Percentiles rank a stretch among this genome's conserved stretches.
phyloP scores from a whole-genome alignment of 192 early-diverging fungal genomes.

The Tieghemiomyces parasiticus region DNA sequence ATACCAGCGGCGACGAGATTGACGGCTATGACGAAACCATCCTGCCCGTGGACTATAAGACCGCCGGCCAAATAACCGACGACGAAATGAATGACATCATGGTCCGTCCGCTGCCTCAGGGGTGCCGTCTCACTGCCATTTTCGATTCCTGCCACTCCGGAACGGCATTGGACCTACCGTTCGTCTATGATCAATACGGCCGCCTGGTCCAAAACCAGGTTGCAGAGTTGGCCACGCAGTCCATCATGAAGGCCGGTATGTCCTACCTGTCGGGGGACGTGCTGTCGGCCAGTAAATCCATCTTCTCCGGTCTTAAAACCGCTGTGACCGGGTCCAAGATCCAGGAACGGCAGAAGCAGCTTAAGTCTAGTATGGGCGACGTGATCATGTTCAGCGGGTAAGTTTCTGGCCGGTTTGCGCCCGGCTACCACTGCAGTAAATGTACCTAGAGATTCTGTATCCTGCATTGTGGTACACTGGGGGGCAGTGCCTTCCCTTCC shows the following conservation, averaged over 20 bases:
- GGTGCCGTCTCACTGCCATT: slow-evolving; percentile 62
- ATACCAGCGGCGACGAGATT: slow-evolving; percentile 55
- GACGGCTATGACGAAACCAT: slow-evolving; percentile 70
- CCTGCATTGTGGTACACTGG: too few relatives aligned
- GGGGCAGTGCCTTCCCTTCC: too few relatives aligned
- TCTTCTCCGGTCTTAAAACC: slow-evolving; percentile 25
- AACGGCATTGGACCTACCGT: slow-evolving; percentile 66
- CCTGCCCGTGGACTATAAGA: slow-evolving; percentile 44
- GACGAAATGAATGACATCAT: slow-evolving; percentile 61
- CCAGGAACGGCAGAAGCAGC: slow-evolving; percentile 22
- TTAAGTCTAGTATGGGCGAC: slow-evolving; percentile 40
- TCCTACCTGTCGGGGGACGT: slow-evolving; percentile 26
- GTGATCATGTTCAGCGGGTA: slow-evolving; percentile 70
- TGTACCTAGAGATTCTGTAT: too few relatives aligned
- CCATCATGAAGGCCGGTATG: slow-evolving; percentile 17
- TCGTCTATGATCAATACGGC: slow-evolving; percentile 55
- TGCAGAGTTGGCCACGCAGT: slow-evolving; percentile 25
- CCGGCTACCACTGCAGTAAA: too few relatives aligned
- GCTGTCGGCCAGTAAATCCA: slow-evolving; percentile 21
- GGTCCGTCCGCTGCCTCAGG: slow-evolving; percentile 50
- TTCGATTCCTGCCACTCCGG: slow-evolving; percentile 82
- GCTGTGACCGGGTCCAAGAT: slow-evolving; percentile 24
- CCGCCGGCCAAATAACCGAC: slow-evolving; percentile 50
- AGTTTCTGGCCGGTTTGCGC: too few relatives aligned
- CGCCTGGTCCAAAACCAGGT: slow-evolving; percentile 36